A percentile compares a stretch with the other conserved stretches of the same genome.
These are phyloP conservation scores for Oemleria cerasiformis DNA, from an alignment of 306 rosid species.

Conservation along the genomic window DNA sequence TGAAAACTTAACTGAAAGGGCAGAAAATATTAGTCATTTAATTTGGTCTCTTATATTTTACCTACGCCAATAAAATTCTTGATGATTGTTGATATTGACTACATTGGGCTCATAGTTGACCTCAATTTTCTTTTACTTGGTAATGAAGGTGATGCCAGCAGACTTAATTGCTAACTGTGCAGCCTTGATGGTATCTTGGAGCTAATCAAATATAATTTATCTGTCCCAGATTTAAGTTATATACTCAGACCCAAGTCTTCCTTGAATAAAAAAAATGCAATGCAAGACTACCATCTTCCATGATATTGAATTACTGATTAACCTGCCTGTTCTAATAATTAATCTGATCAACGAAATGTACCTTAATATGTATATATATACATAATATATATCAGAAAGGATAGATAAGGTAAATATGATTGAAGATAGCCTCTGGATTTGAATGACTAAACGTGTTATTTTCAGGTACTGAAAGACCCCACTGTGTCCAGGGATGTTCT, in stretches of 20 bases:
- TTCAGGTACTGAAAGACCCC: slow-evolving; percentile 82
- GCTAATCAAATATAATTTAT: neutral
- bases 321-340: neutral
- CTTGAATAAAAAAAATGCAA: neutral
- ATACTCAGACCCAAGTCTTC: neutral
- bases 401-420: neutral
- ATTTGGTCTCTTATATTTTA: neutral
- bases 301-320: too few relatives aligned
- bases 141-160: neutral
- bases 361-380: too few relatives aligned
- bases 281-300: neutral
- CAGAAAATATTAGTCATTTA: neutral
- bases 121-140: neutral
- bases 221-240: neutral
- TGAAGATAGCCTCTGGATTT: neutral
- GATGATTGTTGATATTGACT: neutral
- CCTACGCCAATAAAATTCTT: neutral
- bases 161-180: neutral
- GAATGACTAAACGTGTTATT: neutral
- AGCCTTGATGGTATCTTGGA: neutral
- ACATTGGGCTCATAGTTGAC: neutral
- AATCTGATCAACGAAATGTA: neutral
- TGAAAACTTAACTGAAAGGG: neutral
- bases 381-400: neutral
- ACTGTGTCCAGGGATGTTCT: slow-evolving; percentile 65